A percentile compares a stretch with the other conserved stretches of the same genome.
These are phyloP conservation scores for Verticillium nonalfalfae DNA, from an alignment of 2,329 filamentous ascomycete species.

Conservation along the genomic window DNA sequence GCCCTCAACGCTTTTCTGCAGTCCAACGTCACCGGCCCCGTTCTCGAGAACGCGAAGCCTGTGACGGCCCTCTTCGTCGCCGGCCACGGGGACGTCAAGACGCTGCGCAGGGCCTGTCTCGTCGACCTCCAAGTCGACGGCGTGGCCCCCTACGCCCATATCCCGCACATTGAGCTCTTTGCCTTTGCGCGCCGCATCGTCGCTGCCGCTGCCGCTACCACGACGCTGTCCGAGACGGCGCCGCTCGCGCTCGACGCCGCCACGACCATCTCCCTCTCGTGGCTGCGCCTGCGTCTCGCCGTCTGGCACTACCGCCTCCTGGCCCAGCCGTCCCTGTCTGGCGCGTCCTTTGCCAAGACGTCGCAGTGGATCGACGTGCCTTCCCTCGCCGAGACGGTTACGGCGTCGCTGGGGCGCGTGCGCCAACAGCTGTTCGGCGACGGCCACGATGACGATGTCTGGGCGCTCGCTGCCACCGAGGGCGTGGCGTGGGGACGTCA, in stretches of 20 bases:
- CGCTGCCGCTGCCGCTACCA: slow-evolving; percentile 10
- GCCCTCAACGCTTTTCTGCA: slow-evolving; percentile 77
- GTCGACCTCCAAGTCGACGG: slow-evolving; percentile 71
- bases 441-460: slow-evolving; percentile 23
- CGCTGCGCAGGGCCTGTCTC: slow-evolving; percentile 50
- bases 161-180: slow-evolving; percentile 78
- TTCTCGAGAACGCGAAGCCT: slow-evolving; percentile 38
- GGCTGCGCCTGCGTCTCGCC: slow-evolving; percentile 64
- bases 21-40: slow-evolving; percentile 80
- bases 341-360: slow-evolving; percentile 48
- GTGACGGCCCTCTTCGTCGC: neutral
- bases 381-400: slow-evolving; percentile 44
- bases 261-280: slow-evolving; percentile 34
- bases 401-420: slow-evolving; percentile 33
- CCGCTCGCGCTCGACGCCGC: slow-evolving; percentile 30
- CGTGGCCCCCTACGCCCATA: slow-evolving; percentile 77
- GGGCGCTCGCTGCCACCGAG: slow-evolving; percentile 21
- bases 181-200: slow-evolving; percentile 56
- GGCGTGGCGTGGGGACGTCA: slow-evolving; percentile 32
- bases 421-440: slow-evolving; percentile 26
- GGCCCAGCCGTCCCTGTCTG: slow-evolving; percentile 47
- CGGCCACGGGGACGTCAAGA: slow-evolving; percentile 23
- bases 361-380: slow-evolving; percentile 55
- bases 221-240: slow-evolving; percentile 15
- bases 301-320: slow-evolving; percentile 62